phyloP scores from a whole-genome alignment of 2,329 filamentous ascomycete species.

The Pseudocercospora fijiensis region DNA sequence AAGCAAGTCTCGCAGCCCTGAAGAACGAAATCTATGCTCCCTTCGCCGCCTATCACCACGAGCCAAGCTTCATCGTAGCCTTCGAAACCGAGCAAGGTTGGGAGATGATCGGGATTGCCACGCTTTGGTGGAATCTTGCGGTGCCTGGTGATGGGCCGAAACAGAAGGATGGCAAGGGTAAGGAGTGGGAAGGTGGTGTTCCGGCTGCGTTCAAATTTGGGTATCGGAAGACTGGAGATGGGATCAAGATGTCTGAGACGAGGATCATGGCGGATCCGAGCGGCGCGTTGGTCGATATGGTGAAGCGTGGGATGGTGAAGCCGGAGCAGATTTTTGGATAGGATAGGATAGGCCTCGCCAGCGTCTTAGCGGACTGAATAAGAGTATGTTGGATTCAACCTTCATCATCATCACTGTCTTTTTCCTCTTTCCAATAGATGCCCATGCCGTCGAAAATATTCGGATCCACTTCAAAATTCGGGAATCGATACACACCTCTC shows the following conservation, averaged over 20 bases:
- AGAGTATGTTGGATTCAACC: neutral
- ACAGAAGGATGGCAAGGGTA: constrained; percentile 23
- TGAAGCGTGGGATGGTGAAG: constrained; percentile 29
- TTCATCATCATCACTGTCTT: neutral
- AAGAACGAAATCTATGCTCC: constrained; percentile 28
- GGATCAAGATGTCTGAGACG: constrained; percentile 19
- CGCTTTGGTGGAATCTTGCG: constrained; percentile 25
- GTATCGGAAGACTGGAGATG: constrained; percentile 28
- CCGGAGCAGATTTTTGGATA: constrained; percentile 22
- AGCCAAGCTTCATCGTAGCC: constrained; percentile 21
- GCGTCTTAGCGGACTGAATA: neutral
- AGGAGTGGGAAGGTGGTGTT: constrained; percentile 32
- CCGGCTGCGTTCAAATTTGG: constrained; percentile 29
- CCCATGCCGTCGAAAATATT: constrained; percentile 33
- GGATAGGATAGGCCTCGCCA: neutral
- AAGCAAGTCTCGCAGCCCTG: constrained; percentile 25
- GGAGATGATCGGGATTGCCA: constrained; percentile 31
- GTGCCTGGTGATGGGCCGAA: constrained; percentile 23
- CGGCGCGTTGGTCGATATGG: constrained; percentile 24
- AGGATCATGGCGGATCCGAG: constrained; percentile 27
- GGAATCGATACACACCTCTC: constrained; percentile 25
- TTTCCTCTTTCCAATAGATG: constrained; percentile 30
- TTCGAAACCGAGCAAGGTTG: constrained; percentile 31
- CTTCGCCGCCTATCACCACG: constrained; percentile 30
- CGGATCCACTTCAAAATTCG: constrained; percentile 32